phyloP scores from a whole-genome alignment of 805 yeast genomes.

The Starmerella lactis-condensi region DNA sequence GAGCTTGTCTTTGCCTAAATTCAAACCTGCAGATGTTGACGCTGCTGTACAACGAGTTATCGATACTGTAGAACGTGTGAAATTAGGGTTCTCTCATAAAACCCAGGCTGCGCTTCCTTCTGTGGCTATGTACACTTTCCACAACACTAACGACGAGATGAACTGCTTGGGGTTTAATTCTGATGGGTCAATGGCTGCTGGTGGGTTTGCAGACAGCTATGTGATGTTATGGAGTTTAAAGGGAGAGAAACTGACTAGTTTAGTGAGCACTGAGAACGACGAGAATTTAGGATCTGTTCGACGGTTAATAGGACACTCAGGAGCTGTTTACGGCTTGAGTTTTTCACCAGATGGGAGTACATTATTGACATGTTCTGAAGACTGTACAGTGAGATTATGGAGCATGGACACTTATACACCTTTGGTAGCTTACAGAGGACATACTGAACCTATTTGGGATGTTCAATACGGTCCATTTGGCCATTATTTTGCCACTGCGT shows the following conservation, averaged over 20 bases:
- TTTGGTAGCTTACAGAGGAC: constrained; percentile 88
- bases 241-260: constrained; percentile 52
- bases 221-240: constrained; percentile 85
- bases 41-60: constrained; percentile 59
- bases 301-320: constrained; percentile 70
- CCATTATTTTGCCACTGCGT: constrained; percentile 94
- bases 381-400: constrained; percentile 84
- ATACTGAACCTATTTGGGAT: constrained; percentile 94
- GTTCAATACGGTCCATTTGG: constrained; percentile 88
- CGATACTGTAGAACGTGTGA: constrained; percentile 62
- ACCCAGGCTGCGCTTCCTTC: constrained; percentile 70
- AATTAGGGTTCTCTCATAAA: constrained; percentile 28
- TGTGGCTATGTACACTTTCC: constrained; percentile 95
- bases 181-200: constrained; percentile 74
- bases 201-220: constrained; percentile 83
- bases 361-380: constrained; percentile 70
- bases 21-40: constrained; percentile 60
- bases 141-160: constrained; percentile 77
- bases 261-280: constrained; percentile 13
- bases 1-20: constrained; percentile 66
- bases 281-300: constrained; percentile 24
- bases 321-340: constrained; percentile 76
- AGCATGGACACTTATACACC: constrained; percentile 78
- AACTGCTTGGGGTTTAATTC: constrained; percentile 75
- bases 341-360: constrained; percentile 81